Conservation (phyloP, 371 early-diverging fungal genomes). For the Rhizopus stolonifer region DNA sequence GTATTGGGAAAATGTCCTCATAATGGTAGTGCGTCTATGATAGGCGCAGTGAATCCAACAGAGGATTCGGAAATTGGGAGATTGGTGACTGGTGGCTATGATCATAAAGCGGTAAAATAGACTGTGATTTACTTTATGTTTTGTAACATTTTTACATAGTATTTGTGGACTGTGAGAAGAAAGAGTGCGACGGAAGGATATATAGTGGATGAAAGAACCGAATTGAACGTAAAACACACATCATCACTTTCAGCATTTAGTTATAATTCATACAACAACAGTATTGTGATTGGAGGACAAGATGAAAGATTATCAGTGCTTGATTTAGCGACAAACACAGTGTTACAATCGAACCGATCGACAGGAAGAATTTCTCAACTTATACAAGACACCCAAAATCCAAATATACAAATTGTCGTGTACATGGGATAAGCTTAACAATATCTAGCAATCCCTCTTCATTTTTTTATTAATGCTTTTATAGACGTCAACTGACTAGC, state of each 20-base stretch:
- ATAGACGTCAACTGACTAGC: not conserved
- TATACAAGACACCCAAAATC: constrained; percentile 12
- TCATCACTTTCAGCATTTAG: constrained; percentile 23
- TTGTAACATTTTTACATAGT: constrained; percentile 2
- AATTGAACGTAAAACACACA: constrained; percentile 24
- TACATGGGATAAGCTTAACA: not conserved
- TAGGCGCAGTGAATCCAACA: constrained; percentile 21
- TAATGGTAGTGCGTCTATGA: constrained; percentile 22
- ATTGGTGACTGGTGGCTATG: constrained; percentile 41
- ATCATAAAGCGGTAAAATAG: constrained; percentile 31
- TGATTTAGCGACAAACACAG: constrained; percentile 19
- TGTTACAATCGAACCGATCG: constrained; percentile 3
- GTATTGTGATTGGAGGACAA: constrained; percentile 30
- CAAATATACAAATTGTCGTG: constrained; percentile 18
- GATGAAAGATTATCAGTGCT: constrained; percentile 26
- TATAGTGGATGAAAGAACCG: not conserved
- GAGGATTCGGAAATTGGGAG: constrained; percentile 19
- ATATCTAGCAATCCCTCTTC: not conserved
- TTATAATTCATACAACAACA: constrained; percentile 21
- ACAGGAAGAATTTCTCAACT: constrained; percentile 11
- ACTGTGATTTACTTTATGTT: not conserved
- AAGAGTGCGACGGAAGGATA: not conserved
- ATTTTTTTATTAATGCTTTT: constrained; percentile 1
- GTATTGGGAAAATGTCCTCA: constrained; percentile 27
- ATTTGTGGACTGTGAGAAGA: constrained; percentile 22